phyloP scores from a whole-genome alignment of 371 early-diverging fungal species.

The Mortierella sp. region DNA sequence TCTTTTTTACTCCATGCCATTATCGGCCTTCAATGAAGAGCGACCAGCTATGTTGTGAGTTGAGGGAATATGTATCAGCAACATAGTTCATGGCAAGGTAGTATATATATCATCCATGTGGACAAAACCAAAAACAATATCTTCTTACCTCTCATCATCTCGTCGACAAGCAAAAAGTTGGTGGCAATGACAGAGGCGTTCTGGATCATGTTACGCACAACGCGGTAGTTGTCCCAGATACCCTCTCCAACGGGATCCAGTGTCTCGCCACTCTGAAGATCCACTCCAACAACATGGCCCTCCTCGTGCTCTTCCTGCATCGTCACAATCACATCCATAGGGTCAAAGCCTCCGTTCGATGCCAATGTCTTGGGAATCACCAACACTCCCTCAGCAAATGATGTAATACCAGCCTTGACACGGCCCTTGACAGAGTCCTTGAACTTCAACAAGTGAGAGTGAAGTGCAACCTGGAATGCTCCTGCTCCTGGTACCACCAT shows the following conservation, averaged over 20 bases:
- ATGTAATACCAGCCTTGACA: conserved; percentile 96
- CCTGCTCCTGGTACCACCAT: conserved; percentile 97
- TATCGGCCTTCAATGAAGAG: conserved; percentile 53
- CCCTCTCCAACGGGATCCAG: conserved; percentile 95
- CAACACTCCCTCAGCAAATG: conserved; percentile 97
- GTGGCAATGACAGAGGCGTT: conserved; percentile 93
- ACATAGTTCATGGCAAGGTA: background rate
- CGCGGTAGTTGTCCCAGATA: conserved; percentile 99
- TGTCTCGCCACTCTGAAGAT: conserved; percentile 95
- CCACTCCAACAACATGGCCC: conserved; percentile 94
- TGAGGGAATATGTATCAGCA: background rate
- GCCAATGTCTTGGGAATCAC: conserved; percentile 98
- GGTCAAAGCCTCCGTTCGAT: conserved; percentile 97
- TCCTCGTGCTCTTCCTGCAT: conserved; percentile 94
- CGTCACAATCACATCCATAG: conserved; percentile 96
- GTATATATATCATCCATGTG: background rate
- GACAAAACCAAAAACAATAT: background rate
- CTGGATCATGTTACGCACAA: conserved; percentile 96
- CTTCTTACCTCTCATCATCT: conserved; percentile 94
- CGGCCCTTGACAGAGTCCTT: conserved; percentile 94
- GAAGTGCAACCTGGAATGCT: conserved; percentile 94
- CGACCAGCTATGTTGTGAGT: conserved; percentile 36
- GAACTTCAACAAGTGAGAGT: conserved; percentile 87
- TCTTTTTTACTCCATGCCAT: conserved; percentile 47
- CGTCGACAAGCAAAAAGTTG: conserved; percentile 99